These are phyloP conservation scores for Podospora pseudopauciseta DNA, from an alignment of 495 filamentous ascomycete species.

Conservation along the genomic window DNA sequence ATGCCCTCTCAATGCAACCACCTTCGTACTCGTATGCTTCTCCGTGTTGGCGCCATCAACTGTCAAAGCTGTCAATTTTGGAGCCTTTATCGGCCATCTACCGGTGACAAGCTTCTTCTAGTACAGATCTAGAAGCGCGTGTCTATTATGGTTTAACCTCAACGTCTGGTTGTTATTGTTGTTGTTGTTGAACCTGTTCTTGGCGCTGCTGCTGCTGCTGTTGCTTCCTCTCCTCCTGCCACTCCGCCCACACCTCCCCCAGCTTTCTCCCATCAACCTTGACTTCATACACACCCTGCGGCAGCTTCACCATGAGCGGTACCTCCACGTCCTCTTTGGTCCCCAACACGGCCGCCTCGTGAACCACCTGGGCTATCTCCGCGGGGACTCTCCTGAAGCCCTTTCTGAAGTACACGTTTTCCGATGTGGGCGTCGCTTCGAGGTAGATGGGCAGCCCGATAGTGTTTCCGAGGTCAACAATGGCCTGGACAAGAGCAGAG, in stretches of 20 bases:
- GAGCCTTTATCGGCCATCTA: neutral
- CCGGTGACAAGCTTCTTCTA: neutral
- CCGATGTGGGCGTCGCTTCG: slow-evolving; percentile 27
- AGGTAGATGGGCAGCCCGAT: slow-evolving; percentile 34
- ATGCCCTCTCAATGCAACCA: neutral
- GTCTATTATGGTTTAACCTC: neutral
- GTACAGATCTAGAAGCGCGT: neutral
- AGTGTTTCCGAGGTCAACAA: slow-evolving; percentile 22
- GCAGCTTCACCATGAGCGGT: slow-evolving; percentile 29
- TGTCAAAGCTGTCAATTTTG: neutral
- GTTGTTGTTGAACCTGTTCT: neutral
- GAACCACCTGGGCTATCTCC: slow-evolving; percentile 21
- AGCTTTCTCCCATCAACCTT: neutral
- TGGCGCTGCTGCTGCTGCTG: neutral
- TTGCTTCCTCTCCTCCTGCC: neutral
- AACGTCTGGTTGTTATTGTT: neutral
- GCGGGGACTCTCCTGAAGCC: slow-evolving; percentile 26
- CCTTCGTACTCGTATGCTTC: neutral
- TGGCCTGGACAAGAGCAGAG: slow-evolving; percentile 40
- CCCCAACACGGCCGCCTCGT: slow-evolving; percentile 19
- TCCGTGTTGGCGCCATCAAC: neutral
- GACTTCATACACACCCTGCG: neutral
- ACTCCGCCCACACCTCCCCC: slow-evolving; percentile 6
- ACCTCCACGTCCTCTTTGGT: slow-evolving; percentile 26
- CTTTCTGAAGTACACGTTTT: slow-evolving; percentile 30